phyloP scores from a whole-genome alignment of 1,284 basidiomycete genomes.

The Ganoderma resinaceum region DNA sequence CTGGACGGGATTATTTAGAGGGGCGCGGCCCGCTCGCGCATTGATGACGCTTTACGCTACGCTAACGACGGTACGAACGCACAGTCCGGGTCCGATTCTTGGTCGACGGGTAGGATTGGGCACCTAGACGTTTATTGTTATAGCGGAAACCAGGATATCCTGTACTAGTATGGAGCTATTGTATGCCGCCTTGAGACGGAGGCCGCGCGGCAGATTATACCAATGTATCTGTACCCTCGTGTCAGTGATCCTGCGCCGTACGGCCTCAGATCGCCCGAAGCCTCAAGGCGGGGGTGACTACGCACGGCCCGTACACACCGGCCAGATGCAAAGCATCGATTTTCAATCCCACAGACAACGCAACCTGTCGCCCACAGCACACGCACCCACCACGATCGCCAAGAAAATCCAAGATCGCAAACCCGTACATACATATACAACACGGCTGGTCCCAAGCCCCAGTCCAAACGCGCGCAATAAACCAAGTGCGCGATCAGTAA shows the following conservation, averaged over 20 bases:
- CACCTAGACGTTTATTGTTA: background rate
- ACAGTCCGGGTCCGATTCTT: background rate
- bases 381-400: too few species aligned
- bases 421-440: background rate
- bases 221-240: too few species aligned
- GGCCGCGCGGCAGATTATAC: too few species aligned
- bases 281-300: too few species aligned
- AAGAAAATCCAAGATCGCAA: background rate
- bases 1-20: background rate
- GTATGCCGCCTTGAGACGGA: too few species aligned
- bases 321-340: too few species aligned
- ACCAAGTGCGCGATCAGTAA: background rate
- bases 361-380: too few species aligned
- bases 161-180: background rate
- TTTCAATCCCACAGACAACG: too few species aligned
- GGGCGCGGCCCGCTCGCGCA: background rate
- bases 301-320: too few species aligned
- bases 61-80: background rate
- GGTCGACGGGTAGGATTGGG: background rate
- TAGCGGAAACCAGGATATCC: background rate
- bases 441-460: background rate
- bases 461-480: background rate
- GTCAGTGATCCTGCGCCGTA: too few species aligned
- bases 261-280: too few species aligned
- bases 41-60: background rate